These are phyloP conservation scores for Solanum aculeatissimum DNA, from an alignment of 305 asterid genomes.

Conservation along the genomic window DNA sequence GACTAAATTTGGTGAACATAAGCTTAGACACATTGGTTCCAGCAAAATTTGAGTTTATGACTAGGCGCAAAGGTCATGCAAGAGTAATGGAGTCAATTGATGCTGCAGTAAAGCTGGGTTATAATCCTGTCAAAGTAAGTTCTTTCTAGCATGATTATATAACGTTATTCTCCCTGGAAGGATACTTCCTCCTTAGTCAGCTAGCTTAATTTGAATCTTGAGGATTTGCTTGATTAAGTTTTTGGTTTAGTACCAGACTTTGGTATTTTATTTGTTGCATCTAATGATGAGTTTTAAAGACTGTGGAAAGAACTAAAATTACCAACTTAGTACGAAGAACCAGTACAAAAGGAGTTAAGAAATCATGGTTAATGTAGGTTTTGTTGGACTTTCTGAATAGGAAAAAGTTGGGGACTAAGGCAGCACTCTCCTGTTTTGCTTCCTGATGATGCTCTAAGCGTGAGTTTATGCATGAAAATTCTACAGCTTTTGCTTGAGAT, in stretches of 20 bases:
- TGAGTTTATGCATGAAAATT: not conserved
- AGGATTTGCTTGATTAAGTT: not conserved
- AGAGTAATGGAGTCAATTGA: constrained; percentile 79
- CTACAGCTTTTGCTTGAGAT: not conserved
- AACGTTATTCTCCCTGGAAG: not conserved
- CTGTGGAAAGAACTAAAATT: not conserved
- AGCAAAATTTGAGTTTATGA: constrained; percentile 88
- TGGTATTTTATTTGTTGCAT: not conserved
- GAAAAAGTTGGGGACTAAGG: not conserved
- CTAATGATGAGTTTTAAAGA: not conserved
- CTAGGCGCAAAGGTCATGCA: constrained; percentile 88
- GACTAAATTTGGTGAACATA: constrained; percentile 70
- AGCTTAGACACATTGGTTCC: constrained; percentile 93
- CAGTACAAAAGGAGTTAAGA: not conserved
- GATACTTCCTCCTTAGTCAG: not conserved
- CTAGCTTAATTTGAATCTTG: not conserved
- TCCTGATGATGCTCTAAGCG: not conserved
- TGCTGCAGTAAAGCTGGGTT: constrained; percentile 70
- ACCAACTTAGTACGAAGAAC: not conserved
- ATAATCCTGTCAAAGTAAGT: constrained; percentile 79
- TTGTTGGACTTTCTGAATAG: not conserved
- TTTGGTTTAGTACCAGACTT: not conserved
- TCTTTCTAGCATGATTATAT: not conserved
- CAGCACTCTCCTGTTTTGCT: not conserved
- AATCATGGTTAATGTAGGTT: not conserved